A percentile compares a stretch with the other conserved stretches of the same genome.
phyloP scores from a whole-genome alignment of 257 asterid genomes.

The Solanum infundibuliforme region DNA sequence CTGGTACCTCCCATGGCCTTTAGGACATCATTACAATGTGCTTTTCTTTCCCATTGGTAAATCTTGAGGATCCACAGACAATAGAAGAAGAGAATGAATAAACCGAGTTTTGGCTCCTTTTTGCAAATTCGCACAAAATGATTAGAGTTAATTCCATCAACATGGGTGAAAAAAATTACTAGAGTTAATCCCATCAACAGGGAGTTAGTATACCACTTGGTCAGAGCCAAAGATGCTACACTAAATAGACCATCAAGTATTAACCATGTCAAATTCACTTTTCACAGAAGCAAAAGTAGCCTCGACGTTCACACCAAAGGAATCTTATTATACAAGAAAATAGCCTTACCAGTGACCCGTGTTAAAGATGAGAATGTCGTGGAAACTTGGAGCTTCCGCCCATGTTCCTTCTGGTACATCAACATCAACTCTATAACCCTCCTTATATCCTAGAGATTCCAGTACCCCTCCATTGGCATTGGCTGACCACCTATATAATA shows the following conservation, averaged over 20 bases:
- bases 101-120: background rate
- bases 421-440: slow-evolving; percentile 80
- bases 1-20: background rate
- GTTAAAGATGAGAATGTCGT: slow-evolving; percentile 74
- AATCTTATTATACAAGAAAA: background rate
- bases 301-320: background rate
- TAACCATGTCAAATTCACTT: background rate
- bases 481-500: slow-evolving; percentile 64
- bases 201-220: background rate
- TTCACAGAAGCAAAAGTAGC: background rate
- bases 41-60: background rate
- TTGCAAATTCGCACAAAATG: background rate
- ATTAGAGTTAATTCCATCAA: background rate
- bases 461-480: slow-evolving; percentile 42
- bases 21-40: background rate
- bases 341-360: slow-evolving; percentile 83
- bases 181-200: background rate
- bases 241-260: background rate
- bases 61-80: background rate
- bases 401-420: slow-evolving; percentile 91
- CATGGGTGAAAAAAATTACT: background rate
- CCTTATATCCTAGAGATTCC: slow-evolving; percentile 88
- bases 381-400: slow-evolving; percentile 66
- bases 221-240: background rate
- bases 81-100: background rate